Percentiles rank a stretch among this genome's conserved stretches.
Conservation (phyloP, 345 rosid genomes). For the Bruguiera gymnorhiza region DNA sequence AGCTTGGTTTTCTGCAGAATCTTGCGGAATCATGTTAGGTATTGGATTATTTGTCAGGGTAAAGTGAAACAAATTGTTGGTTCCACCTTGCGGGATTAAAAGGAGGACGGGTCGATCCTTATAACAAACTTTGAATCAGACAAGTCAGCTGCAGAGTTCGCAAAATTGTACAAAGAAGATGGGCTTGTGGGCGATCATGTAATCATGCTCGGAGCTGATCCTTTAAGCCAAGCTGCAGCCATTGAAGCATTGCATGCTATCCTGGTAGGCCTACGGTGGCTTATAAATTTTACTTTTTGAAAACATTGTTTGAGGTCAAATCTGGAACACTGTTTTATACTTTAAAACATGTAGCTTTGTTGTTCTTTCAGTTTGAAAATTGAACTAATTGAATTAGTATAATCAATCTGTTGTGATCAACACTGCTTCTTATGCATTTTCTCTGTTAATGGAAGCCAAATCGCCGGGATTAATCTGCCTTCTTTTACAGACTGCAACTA, state of each 20-base stretch:
- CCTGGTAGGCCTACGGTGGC: conserved; percentile 49
- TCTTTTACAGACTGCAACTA: too few species aligned
- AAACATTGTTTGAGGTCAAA: too few species aligned
- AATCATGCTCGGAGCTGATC: conserved; percentile 93
- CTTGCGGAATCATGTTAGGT: neutral
- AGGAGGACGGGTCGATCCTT: conserved; percentile 57
- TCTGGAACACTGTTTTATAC: too few species aligned
- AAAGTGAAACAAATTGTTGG: conserved; percentile 98
- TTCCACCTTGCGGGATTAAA: conserved; percentile 73
- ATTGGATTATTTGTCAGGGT: conserved; percentile 41
- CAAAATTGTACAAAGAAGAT: conserved; percentile 66
- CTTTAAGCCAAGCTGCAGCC: conserved; percentile 80
- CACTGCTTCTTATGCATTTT: too few species aligned
- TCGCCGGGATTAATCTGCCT: too few species aligned
- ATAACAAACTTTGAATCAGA: conserved; percentile 88
- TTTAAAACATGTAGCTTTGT: too few species aligned
- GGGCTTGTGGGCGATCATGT: conserved; percentile 85
- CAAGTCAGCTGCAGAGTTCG: conserved; percentile 73
- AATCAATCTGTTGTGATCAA: too few species aligned
- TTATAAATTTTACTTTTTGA: neutral
- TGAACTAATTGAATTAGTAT: too few species aligned
- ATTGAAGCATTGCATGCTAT: conserved; percentile 76
- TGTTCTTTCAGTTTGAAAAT: too few species aligned
- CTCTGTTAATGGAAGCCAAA: too few species aligned
- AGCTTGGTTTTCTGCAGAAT: conserved; percentile 24